Evolutionary conservation across 805 yeast genomes (phyloP).

Genomic region (Ogataea pini): DNA sequence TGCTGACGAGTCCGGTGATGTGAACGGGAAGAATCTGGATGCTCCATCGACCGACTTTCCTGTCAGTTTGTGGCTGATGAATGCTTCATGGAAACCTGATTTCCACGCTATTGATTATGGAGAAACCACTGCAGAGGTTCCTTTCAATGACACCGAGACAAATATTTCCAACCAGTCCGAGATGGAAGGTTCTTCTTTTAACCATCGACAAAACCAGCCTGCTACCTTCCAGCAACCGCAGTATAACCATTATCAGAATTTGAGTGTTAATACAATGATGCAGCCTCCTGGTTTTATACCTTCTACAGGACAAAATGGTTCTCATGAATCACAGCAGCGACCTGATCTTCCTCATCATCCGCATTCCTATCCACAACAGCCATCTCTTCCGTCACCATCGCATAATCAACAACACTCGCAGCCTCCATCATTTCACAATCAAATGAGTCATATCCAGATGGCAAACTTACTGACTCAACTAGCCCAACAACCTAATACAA

Average conservation of each 20-base stretch:
- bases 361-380: not conserved
- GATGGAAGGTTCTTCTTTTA: not conserved
- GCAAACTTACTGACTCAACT: slow-evolving; percentile 15
- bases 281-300: slow-evolving; percentile 1
- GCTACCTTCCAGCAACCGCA: not conserved
- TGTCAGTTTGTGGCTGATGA: slow-evolving; percentile 23
- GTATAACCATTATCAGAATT: not conserved
- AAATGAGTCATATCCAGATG: slow-evolving; percentile 13
- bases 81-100: slow-evolving; percentile 22
- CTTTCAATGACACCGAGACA: not conserved
- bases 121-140: not conserved
- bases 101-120: slow-evolving; percentile 7
- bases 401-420: not conserved
- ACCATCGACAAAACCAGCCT: not conserved
- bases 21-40: not conserved
- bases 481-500: slow-evolving; percentile 7
- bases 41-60: slow-evolving; percentile 14
- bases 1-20: not conserved
- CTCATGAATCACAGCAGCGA: not conserved
- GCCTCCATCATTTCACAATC: slow-evolving; percentile 1
- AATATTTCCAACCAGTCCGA: not conserved
- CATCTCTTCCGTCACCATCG: not conserved
- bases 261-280: not conserved
- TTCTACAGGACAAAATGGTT: no score
- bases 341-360: not conserved